These are phyloP conservation scores for Saccharomycopsis guyanensis DNA, from an alignment of 805 yeast genomes.

Conservation along the genomic window DNA sequence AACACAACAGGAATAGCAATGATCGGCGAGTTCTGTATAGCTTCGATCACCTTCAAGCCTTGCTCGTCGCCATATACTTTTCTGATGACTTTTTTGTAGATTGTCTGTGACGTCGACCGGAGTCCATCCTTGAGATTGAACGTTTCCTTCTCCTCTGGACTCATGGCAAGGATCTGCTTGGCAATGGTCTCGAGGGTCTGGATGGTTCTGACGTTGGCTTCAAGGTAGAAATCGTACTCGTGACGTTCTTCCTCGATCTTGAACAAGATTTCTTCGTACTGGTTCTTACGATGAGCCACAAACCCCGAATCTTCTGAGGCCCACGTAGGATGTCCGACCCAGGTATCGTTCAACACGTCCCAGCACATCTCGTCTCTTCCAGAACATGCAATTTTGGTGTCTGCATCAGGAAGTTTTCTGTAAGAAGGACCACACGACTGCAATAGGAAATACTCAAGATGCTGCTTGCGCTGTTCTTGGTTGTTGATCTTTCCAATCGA, in stretches of 20 bases:
- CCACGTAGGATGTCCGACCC: constrained; percentile 99
- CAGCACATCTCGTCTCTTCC: constrained; percentile 87
- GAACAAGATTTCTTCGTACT: constrained; percentile 91
- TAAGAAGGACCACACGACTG: constrained; percentile 22
- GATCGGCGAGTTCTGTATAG: constrained; percentile 90
- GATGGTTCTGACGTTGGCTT: constrained; percentile 87
- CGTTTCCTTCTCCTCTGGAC: constrained; percentile 76
- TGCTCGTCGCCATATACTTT: constrained; percentile 91
- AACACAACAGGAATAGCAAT: constrained; percentile 91
- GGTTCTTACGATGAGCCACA: constrained; percentile 97
- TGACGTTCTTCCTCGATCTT: constrained; percentile 97
- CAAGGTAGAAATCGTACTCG: constrained; percentile 94
- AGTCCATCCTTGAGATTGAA: constrained; percentile 92
- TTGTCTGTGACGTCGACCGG: constrained; percentile 85
- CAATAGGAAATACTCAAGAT: constrained; percentile 10
- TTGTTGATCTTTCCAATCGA: constrained; percentile 1
- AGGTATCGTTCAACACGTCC: constrained; percentile 87
- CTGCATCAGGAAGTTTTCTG: constrained; percentile 55
- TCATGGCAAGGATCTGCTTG: constrained; percentile 87
- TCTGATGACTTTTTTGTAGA: constrained; percentile 87
- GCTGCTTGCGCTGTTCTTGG: not conserved
- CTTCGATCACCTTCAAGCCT: constrained; percentile 93
- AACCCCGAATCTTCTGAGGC: constrained; percentile 99
- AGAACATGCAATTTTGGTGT: constrained; percentile 76
- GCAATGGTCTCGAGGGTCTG: constrained; percentile 95